Base-by-base conservation (phyloP, 2,329 filamentous ascomycete species). In the Neofusicoccum cordaticola region DNA sequence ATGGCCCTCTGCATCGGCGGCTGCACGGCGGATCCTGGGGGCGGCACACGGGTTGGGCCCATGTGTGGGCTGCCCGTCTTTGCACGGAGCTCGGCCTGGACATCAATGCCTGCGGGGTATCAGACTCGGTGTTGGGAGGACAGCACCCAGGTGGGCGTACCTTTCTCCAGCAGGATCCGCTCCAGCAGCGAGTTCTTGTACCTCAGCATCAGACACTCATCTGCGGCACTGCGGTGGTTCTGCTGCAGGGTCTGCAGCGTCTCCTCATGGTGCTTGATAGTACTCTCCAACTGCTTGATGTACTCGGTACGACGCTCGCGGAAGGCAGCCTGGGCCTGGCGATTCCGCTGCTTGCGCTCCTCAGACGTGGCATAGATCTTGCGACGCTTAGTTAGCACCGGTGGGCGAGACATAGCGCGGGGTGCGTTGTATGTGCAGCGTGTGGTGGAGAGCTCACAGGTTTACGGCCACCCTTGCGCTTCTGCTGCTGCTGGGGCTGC, bases 341-440 rank as follows among this genome's bases (percentile, higher is more conserved):
- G 85, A 76, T 99, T 99, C 69, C 95, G 88, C 81, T 98, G 95
- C 82, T 99, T 98, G 74, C 95, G 89, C 80, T 99, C 95, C 79
- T 99, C 95, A 11, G 95, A 98, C 41, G 95, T 99, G 63, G 95
- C 95, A 84, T 99, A 99, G 69, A 97, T 97, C 94, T 97, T 78
- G 71, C 73, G 73, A 65, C 71, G 73, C 67, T 76, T 74, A 65
- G 77, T 76, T 63, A 63, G 61, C 42, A 79, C 77, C 73, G 66
- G 72, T 68, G 73, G 72, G 66, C 71, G 72, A 56, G 73, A 74
- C 73, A 77, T 72, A 34, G 67, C 69, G 68, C 66, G 62, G 63
- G 69, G 66, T 69, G 73, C 69, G 68, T 67, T 67, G 69, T 68
- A 66, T 52, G 19, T 35, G 39, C 42, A 62, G 53, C 27, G 61